phyloP scores from a whole-genome alignment of 176 grass and related monocot genomes.

The Zea mays region DNA sequence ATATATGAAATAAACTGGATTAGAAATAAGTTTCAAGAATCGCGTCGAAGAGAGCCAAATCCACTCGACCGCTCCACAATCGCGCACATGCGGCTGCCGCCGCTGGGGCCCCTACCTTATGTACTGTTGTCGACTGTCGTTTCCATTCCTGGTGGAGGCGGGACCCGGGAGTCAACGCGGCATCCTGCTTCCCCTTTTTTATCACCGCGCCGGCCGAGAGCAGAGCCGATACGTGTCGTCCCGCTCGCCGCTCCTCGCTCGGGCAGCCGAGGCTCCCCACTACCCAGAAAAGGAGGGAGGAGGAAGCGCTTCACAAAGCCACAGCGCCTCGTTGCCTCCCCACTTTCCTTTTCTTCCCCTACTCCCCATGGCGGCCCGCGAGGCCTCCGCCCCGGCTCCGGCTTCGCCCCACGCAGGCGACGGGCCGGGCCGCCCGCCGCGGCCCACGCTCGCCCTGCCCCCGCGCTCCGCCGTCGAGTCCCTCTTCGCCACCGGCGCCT shows the following conservation, averaged over 20 bases:
- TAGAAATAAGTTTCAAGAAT: too few species aligned
- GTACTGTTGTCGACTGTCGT: background rate
- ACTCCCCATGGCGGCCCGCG: constrained; percentile 38
- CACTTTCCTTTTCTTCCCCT: background rate
- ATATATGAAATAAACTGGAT: too few species aligned
- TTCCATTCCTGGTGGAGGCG: background rate
- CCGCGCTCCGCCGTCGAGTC: constrained; percentile 41
- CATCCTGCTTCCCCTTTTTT: background rate
- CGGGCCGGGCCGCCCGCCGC: background rate
- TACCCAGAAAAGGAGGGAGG: background rate
- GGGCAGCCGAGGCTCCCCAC: background rate
- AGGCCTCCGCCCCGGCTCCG: constrained; percentile 34
- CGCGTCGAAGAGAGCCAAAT: too few species aligned
- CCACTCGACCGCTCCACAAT: too few species aligned
- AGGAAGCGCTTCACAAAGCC: background rate
- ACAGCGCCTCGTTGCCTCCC: background rate
- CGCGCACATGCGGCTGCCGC: too few species aligned
- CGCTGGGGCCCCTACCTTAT: too few species aligned
- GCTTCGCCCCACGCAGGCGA: background rate
- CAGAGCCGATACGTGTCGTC: background rate
- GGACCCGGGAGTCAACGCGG: constrained; percentile 1
- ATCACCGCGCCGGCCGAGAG: background rate
- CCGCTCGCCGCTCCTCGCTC: background rate
- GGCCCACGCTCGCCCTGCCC: constrained; percentile 45
- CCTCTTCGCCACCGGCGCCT: constrained; percentile 29